Percentiles rank a stretch among this genome's conserved stretches.
Evolutionary conservation across 2,329 filamentous ascomycete species (phyloP).

Genomic region (Calonectria naviculata): DNA sequence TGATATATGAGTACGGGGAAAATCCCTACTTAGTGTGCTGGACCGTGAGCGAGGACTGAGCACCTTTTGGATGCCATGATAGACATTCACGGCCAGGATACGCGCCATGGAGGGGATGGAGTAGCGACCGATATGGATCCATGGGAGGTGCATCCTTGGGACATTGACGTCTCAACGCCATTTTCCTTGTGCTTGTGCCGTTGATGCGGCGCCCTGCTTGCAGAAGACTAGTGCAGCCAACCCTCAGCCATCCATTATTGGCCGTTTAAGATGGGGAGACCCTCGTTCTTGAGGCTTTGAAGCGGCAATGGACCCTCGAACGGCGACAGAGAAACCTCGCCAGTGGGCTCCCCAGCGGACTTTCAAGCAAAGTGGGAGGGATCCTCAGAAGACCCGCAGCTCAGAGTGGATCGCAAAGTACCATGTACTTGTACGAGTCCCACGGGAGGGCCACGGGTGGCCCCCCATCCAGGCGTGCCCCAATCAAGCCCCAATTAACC

Average conservation of each 20-base stretch:
- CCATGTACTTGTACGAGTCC: conserved; percentile 30
- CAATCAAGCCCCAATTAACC: conserved; percentile 34
- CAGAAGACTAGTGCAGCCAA: conserved; percentile 29
- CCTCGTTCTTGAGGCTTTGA: conserved; percentile 33
- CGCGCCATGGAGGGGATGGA: neutral
- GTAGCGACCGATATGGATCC: neutral
- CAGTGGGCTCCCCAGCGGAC: conserved; percentile 23
- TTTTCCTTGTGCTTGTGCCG: neutral
- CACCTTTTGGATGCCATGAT: neutral
- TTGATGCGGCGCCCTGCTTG: neutral
- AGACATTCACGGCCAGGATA: conserved; percentile 6
- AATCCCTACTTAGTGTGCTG: conserved; percentile 21
- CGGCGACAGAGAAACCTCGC: conserved; percentile 28
- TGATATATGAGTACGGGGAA: conserved; percentile 12
- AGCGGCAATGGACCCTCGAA: conserved; percentile 34
- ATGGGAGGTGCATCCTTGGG: neutral
- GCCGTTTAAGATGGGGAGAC: conserved; percentile 27
- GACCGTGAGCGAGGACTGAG: conserved; percentile 13
- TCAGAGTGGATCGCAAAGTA: conserved; percentile 35
- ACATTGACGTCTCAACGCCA: conserved; percentile 6
- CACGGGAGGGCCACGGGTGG: conserved; percentile 18
- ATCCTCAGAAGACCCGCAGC: conserved; percentile 27
- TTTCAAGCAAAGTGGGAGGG: conserved; percentile 14
- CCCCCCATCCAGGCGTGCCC: conserved; percentile 23
- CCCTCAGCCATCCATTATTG: conserved; percentile 36